These are phyloP conservation scores for Nannochloris sp. DNA, from an alignment of 139 green algal species.

Conservation along the genomic window DNA sequence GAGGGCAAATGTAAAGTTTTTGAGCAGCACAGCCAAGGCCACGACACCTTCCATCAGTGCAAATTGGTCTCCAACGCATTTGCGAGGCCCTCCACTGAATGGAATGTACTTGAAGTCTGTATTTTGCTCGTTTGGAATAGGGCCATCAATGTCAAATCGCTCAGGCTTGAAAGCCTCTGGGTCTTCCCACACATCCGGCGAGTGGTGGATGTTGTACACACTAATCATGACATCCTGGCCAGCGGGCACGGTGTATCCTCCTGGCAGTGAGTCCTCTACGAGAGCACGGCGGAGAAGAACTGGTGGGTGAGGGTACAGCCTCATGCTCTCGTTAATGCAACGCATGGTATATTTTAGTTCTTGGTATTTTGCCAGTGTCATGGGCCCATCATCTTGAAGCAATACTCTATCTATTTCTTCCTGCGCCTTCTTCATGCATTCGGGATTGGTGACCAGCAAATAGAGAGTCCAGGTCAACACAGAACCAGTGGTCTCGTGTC, in stretches of 20 bases:
- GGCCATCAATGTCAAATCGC: constrained; percentile 84
- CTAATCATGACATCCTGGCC: constrained; percentile 95
- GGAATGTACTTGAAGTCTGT: constrained; percentile 90
- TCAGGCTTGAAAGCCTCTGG: constrained; percentile 83
- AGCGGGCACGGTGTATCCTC: constrained; percentile 43
- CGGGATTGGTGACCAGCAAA: constrained; percentile 77
- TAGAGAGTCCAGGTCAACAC: constrained; percentile 97
- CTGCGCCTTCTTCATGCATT: constrained; percentile 70
- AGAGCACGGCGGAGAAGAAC: constrained; percentile 79
- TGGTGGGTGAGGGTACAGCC: constrained; percentile 96
- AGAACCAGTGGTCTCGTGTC: constrained; percentile 96
- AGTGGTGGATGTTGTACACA: constrained; percentile 97
- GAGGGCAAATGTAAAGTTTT: constrained; percentile 67
- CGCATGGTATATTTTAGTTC: constrained; percentile 80
- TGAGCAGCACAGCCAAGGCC: constrained; percentile 72
- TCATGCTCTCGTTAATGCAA: constrained; percentile 95
- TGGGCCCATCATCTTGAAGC: constrained; percentile 31
- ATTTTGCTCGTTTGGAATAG: constrained; percentile 89
- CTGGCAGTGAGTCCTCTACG: constrained; percentile 74
- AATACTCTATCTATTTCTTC: constrained; percentile 87
- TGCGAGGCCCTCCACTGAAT: constrained; percentile 77
- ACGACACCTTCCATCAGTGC: constrained; percentile 86
- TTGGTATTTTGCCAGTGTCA: constrained; percentile 55
- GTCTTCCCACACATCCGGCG: constrained; percentile 55
- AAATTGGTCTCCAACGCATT: constrained; percentile 97